These are phyloP conservation scores for Benincasa hispida DNA, from an alignment of 306 rosid species.

Conservation along the genomic window DNA sequence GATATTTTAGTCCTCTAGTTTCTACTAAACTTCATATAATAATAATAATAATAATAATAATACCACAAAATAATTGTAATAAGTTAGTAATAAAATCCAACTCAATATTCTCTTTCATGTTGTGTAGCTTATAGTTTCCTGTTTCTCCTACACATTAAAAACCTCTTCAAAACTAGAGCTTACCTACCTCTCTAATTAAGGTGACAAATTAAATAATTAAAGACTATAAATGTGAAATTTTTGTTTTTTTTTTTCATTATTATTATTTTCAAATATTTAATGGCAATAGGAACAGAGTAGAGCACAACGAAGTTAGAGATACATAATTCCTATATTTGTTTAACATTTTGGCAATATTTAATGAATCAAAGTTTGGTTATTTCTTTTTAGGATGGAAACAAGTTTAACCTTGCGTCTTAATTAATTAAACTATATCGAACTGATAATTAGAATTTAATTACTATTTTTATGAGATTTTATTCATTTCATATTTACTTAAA, in stretches of 20 bases:
- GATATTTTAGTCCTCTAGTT: background rate
- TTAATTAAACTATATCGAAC: too few species aligned
- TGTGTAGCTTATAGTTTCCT: background rate
- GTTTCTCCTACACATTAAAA: background rate
- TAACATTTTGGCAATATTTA: background rate
- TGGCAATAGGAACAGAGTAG: background rate
- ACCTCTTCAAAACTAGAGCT: background rate
- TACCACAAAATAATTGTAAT: background rate
- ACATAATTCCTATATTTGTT: background rate
- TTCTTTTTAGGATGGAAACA: too few species aligned
- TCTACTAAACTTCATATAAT: background rate
- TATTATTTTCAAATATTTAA: background rate
- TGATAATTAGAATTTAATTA: too few species aligned
- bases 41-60: too few species aligned
- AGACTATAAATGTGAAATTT: background rate
- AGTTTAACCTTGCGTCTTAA: too few species aligned
- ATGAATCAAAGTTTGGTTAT: too few species aligned
- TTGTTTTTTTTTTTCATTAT: background rate
- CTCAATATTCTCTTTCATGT: background rate
- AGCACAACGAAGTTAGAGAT: background rate
- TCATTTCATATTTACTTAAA: too few species aligned
- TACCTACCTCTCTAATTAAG: background rate
- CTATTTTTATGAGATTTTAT: too few species aligned
- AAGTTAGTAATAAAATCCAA: background rate
- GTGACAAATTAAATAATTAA: background rate